Evolutionary conservation across 257 asterid species (phyloP), one percentile per base, ranked within the genome.

Genomic region (Solanum stenotomum): DNA sequence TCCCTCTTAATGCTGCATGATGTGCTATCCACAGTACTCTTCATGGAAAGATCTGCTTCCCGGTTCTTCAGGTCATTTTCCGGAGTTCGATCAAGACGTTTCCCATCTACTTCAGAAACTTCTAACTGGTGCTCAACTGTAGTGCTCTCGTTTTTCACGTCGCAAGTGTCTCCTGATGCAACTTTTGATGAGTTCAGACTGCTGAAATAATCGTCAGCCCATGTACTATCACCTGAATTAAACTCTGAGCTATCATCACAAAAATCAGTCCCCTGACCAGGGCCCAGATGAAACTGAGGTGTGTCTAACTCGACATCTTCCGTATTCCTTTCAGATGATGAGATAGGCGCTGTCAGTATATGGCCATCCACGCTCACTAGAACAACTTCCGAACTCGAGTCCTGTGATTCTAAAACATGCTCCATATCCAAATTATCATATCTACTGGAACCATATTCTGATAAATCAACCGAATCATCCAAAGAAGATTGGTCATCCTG

Each of bases 361-460:
- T 94, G 98, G 65, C 99, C 99, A 85, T 97, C 99, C 63, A 95
- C 97, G 76, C 99, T 96, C 72, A 96, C 98, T 89, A 97, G 90
- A 90, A 97, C 96, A 61, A 97, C 98, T 91, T 96, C 99, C 11
- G 99, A 95, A 88, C 77, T 93, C 8, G 91, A 90, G 86, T 87
- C 89, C 88, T 93, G 92, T 74, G 97, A 91, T 90, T 95, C 98
- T 79, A 96, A 61, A 68, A 89, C 94, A 87, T 90, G 91, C 65
- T 92, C 96, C 88, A 91, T 87, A 10, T 90, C 98, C 72, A 96
- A 83, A 92, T 92, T 93, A 83, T 93, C 95, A 81, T 89, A 96
- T 87, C 93, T 85, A 67, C 92, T 81, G 35, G 98, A 93, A 86
- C 92, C 94, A 70, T 93, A 96, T 56, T 95, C 99, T 4, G 98